Base-by-base conservation (phyloP, 2,329 filamentous ascomycete species). In the Dothistroma septosporum region DNA sequence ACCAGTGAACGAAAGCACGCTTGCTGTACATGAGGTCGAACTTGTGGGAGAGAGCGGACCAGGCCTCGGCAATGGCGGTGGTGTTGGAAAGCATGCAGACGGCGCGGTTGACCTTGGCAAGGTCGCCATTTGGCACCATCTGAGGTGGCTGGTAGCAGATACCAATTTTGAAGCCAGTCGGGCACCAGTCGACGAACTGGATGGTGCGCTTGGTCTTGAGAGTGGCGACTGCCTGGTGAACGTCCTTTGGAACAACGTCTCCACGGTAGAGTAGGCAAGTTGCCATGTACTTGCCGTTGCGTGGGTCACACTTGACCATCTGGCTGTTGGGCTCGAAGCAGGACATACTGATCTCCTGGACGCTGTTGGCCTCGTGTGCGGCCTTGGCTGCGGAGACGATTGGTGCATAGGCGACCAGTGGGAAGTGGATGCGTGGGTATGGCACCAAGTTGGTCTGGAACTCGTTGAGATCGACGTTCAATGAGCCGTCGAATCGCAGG, bases 1-100 rank as follows among this genome's bases (percentile, higher is more conserved):
- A 99, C 94, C 94, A 99, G 83, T 99, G 94, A 68, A 99, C 94
- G 82, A 99, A 99, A 65, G 94, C 94, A 83, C 94, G 94, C 89
- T 99, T 99, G 79, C 91, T 95, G 88, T 97, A 97, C 94, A 99
- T 99, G 78, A 99, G 91, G 76, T 99, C 94, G 83, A 99, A 99
- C 84, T 99, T 99, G 86, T 89, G 86, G 64, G 92, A 95, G 68
- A 99, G 87, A 69, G 92, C 92, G 66, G 90, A 92, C 94, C 94
- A 99, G 66, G 94, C 94, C 83, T 97, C 93, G 75, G 93, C 90
- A 74, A 99, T 99, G 74, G 94, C 93, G 57, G 94, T 99, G 72
- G 94, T 99, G 86, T 99, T 95, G 81, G 90, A 93, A 66, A 99
- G 84, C 94, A 99, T 97, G 88, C 93, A 97, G 69, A 97, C 93